Conservation (phyloP, 805 yeast species). For the Saccharomycopsis sp. region DNA sequence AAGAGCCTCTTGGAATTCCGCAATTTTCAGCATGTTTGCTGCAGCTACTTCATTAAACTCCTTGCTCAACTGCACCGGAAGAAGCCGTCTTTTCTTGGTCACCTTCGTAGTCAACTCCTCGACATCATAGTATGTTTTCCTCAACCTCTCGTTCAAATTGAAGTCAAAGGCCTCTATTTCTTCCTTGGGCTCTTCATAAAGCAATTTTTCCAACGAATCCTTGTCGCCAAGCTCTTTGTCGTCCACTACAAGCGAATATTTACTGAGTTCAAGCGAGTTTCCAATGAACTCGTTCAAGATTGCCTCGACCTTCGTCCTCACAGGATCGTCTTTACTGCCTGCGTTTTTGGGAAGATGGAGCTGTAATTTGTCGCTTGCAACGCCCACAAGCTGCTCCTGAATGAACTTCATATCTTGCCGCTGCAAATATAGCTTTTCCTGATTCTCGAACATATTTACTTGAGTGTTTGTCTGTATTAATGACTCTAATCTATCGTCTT, state of each 20-base stretch:
- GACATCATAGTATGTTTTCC: slow-evolving; percentile 50
- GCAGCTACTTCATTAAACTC: slow-evolving; percentile 34
- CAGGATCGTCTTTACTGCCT: slow-evolving; percentile 34
- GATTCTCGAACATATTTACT: slow-evolving; percentile 25
- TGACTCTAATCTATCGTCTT: too few relatives aligned
- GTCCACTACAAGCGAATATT: slow-evolving; percentile 50
- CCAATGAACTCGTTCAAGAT: slow-evolving; percentile 41
- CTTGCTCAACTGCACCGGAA: slow-evolving; percentile 38
- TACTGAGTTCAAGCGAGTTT: slow-evolving; percentile 51
- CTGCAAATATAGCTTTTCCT: slow-evolving; percentile 42
- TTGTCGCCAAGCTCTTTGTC: slow-evolving; percentile 38
- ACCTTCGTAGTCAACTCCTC: slow-evolving; percentile 57
- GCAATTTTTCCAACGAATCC: slow-evolving; percentile 23
- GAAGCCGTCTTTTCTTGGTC: slow-evolving; percentile 46
- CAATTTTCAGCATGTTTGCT: slow-evolving; percentile 28
- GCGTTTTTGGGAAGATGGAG: slow-evolving; percentile 38
- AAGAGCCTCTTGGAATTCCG: slow-evolving; percentile 27
- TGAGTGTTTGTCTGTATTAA: too few relatives aligned
- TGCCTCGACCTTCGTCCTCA: slow-evolving; percentile 38
- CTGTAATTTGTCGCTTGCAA: slow-evolving; percentile 40
- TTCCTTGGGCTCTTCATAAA: slow-evolving; percentile 24
- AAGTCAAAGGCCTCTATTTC: slow-evolving; percentile 67
- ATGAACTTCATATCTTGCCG: slow-evolving; percentile 47
- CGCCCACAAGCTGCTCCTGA: slow-evolving; percentile 36
- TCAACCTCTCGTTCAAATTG: slow-evolving; percentile 50